phyloP scores from a whole-genome alignment of 805 yeast species.

The Hanseniaspora guilliermondii region DNA sequence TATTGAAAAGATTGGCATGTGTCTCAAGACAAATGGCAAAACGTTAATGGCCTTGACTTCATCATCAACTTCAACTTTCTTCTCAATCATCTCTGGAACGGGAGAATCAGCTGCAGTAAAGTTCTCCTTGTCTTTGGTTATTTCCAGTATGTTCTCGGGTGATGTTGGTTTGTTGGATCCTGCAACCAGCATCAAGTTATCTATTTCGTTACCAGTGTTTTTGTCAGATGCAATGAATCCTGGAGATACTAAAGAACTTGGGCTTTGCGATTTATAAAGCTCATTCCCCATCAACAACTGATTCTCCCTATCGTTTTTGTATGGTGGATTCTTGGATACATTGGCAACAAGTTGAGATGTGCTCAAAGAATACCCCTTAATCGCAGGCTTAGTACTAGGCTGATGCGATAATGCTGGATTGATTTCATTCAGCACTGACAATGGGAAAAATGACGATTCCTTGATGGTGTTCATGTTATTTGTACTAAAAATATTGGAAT shows the following conservation, averaged over 20 bases:
- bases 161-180: not conserved
- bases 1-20: conserved; percentile 49
- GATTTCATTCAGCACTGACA: conserved; percentile 8
- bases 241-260: not conserved
- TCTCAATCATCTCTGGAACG: not conserved
- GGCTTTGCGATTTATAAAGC: not conserved
- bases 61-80: not conserved
- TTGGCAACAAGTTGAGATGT: not conserved
- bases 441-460: not conserved
- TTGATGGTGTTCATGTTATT: conserved; percentile 4
- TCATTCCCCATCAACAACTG: conserved; percentile 1
- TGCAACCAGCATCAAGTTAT: conserved; percentile 1
- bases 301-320: not conserved
- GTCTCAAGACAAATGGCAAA: conserved; percentile 54
- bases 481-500: not conserved
- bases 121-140: not conserved
- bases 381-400: not conserved
- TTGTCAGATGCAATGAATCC: not conserved
- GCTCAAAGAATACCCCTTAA: not conserved
- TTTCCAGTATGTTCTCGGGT: not conserved
- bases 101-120: not conserved
- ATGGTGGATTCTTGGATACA: not conserved
- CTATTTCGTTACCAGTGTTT: not conserved
- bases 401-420: not conserved
- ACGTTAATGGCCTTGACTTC: conserved; percentile 36